Base-by-base conservation (phyloP, 306 rosid genomes). In the Astragalus glycyphyllos region DNA sequence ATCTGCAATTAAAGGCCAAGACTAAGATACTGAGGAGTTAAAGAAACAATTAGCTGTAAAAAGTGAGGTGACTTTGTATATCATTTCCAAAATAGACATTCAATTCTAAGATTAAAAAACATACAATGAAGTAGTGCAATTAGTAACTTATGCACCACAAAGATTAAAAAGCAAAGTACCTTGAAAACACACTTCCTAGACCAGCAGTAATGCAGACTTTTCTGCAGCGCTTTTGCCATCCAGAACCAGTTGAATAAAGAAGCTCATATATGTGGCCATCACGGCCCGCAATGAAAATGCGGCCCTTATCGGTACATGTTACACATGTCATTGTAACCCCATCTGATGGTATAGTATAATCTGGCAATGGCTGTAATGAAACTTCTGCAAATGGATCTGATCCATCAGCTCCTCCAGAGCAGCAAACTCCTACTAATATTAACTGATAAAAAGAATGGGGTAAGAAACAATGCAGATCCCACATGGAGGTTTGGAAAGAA, bases 191-290 rank as follows among this genome's bases (percentile, higher is more conserved):
- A 73, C 97, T 91, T 82, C 99, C 95, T 50, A 94, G 77, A 69
- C 99, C 96, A 82, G 97, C 87, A 75, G 97, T 94, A 53, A 87
- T 79, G 81, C 99, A 94, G 58, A 91, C 76, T 82, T 94, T 94
- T 64, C 92, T 80, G 83, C 97, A 89, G 38, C 96, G 94, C 76
- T 85, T 86, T 83, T 94, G 97, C 97, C 97, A 91, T 82, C 95
- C 91, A 35, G 99, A 90, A 77, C 95, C 93, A 70, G 91, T 85
- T 8, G 99, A 81, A 75, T 94, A 94, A 44, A 80, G 88, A 41
- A 94, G 86, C 77, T 91, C 99, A 73, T 94, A 94, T 80, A 94
- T 91, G 83, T 94, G 96, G 31, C 96, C 88, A 82, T 94, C 99
- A 34, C 96, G 97, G 48, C 99, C 99, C 79, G 97, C 99, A 76